Evolutionary conservation across 306 rosid genomes (phyloP).

Genomic region (Echinosophora koreensis): DNA sequence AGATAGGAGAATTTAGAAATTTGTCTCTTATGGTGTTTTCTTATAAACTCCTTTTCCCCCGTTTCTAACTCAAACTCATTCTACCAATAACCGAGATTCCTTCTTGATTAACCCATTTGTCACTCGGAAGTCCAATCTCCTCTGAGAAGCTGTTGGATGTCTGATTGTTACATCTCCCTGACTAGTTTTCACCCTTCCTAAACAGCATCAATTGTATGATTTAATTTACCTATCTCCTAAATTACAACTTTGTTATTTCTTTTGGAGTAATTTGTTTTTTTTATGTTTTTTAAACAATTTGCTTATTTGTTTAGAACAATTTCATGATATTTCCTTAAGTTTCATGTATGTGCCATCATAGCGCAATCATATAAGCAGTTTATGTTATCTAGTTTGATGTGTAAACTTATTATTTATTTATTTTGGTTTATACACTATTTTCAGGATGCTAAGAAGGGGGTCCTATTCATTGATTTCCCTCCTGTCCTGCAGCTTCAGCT

Average conservation of each 20-base stretch:
- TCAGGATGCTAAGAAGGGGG: conserved; percentile 99
- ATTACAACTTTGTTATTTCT: neutral
- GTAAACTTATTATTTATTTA: conserved; percentile 31
- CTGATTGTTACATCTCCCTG: neutral
- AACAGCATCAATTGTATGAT: conserved; percentile 5
- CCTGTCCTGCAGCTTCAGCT: conserved; percentile 99
- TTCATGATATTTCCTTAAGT: conserved; percentile 11
- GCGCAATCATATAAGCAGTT: conserved; percentile 13
- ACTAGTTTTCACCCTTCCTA: neutral
- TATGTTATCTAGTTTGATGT: conserved; percentile 23
- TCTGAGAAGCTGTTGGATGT: conserved; percentile 19
- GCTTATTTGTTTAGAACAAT: neutral
- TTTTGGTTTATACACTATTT: conserved; percentile 32
- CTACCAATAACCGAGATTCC: neutral
- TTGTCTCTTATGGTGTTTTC: neutral
- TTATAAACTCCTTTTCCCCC: neutral
- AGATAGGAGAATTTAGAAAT: neutral
- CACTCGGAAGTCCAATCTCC: neutral
- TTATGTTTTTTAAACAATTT: conserved; percentile 1
- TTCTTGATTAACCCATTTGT: neutral
- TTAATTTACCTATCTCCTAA: conserved; percentile 11
- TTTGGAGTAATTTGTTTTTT: conserved; percentile 31
- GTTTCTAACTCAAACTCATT: neutral
- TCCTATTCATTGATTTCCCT: conserved; percentile 91
- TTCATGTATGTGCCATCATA: conserved; percentile 23